Base-by-base conservation (phyloP, 495 filamentous ascomycete species). In the Lasiosphaeria miniovina region DNA sequence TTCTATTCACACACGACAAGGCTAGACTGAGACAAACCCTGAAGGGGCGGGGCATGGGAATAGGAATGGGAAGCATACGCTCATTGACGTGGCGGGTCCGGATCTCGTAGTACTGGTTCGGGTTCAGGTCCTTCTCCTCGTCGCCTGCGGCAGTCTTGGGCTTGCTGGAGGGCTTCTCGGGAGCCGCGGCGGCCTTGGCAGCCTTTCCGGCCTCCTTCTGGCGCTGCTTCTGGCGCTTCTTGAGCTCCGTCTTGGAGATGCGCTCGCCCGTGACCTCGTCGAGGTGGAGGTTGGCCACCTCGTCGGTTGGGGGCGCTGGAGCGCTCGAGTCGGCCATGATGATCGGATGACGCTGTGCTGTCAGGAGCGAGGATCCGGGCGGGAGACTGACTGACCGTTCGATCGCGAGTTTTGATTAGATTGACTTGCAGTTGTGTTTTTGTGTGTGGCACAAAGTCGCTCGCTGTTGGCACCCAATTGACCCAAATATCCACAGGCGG, bases 41-140 rank as follows among this genome's bases (percentile, higher is more conserved):
- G 38, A 3, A 12, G 38, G 38, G 38, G 38, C 8, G 38, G 38
- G 38, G 38, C 8, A 12, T 7, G 38, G 38, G 38, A 12, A 12
- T 7, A 3, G 38, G 38, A 12, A 12, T 7, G 38, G 38, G 38
- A 12, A 12, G 38, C 65, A 38, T 66, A 70, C 68, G 84, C 81
- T 91, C 91, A 71, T 92, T 88, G 81, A 98, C 84, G 50, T 80
- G 81, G 54, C 89, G 85, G 65, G 86, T 91, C 51, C 94, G 90
- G 67, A 98, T 95, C 78, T 98, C 93, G 69, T 96, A 95, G 77
- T 98, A 98, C 66, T 86, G 74, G 78, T 96, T 96, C n/a, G 95
- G 92, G 58, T 88, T 96, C 66, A 98, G 75, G 58, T 80, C 75
- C 61, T 74, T 75, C 61, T 77, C 76, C 50, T 72, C 75, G 56